Percentiles rank a stretch among this genome's conserved stretches.
Evolutionary conservation across 1,139 yeast species (phyloP).

Genomic region (Petasospora fabianii): DNA sequence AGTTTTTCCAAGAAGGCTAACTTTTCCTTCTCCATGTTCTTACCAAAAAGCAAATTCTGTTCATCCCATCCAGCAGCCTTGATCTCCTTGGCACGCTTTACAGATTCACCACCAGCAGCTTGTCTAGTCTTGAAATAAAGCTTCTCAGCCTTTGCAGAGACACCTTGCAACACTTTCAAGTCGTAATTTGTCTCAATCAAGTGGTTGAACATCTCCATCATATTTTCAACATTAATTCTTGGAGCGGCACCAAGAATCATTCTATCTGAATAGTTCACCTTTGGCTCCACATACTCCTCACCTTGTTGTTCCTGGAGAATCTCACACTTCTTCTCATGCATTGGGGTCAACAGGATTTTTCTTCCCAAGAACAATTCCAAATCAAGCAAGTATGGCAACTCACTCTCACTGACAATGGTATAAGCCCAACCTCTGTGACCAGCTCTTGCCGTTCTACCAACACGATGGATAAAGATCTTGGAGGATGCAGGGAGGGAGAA

Average conservation of each 20-base stretch:
- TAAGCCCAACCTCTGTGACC: constrained; percentile 99
- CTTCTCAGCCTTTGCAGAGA: constrained; percentile 83
- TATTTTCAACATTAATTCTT: constrained; percentile 62
- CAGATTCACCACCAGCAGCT: constrained; percentile 80
- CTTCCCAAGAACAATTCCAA: constrained; percentile 87
- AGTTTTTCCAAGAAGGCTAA: constrained; percentile 68
- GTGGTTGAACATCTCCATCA: constrained; percentile 68
- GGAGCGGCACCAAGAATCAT: constrained; percentile 84
- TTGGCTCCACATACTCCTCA: constrained; percentile 41
- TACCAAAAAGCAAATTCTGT: constrained; percentile 75
- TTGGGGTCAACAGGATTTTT: constrained; percentile 65
- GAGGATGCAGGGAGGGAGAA: constrained; percentile 89
- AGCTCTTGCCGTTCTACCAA: constrained; percentile 99
- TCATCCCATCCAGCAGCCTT: constrained; percentile 85
- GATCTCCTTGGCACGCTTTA: constrained; percentile 80
- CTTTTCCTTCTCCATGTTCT: constrained; percentile 69
- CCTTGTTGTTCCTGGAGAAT: constrained; percentile 43
- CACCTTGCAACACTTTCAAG: constrained; percentile 58
- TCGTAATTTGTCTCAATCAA: constrained; percentile 68
- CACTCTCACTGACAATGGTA: constrained; percentile 79
- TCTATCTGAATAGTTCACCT: constrained; percentile 67
- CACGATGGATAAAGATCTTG: constrained; percentile 92
- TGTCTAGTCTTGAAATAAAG: constrained; percentile 82
- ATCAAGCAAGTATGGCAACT: constrained; percentile 85
- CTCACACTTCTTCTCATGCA: constrained; percentile 61